These are phyloP conservation scores for Eustoma russellianum DNA, from an alignment of 257 asterid genomes.

Conservation along the genomic window DNA sequence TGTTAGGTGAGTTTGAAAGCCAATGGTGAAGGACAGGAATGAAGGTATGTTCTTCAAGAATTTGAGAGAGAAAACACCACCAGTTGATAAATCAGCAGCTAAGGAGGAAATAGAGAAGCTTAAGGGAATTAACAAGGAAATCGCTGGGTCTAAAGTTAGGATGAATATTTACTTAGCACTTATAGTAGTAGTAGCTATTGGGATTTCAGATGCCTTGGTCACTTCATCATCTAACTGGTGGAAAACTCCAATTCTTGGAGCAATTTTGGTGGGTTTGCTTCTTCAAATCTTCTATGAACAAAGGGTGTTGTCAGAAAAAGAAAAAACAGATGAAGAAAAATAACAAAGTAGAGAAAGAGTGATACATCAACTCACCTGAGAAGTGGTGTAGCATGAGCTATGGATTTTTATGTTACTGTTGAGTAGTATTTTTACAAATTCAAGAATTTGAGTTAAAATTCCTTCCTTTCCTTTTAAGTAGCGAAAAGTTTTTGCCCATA, in stretches of 20 bases:
- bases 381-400: constrained; percentile 46
- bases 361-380: constrained; percentile 3
- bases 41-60: constrained; percentile 80
- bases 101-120: constrained; percentile 58
- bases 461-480: too few species aligned
- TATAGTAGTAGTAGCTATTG: constrained; percentile 50
- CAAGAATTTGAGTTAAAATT: too few species aligned
- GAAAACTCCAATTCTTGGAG: constrained; percentile 62
- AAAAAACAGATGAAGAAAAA: constrained; percentile 27
- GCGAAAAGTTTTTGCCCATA: too few species aligned
- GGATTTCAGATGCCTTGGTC: constrained; percentile 45
- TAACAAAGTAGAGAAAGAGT: constrained; percentile 29
- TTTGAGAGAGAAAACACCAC: constrained; percentile 33
- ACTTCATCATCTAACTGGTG: constrained; percentile 46
- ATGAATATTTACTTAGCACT: constrained; percentile 66
- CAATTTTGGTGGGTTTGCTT: constrained; percentile 61
- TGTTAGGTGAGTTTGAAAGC: constrained; percentile 49
- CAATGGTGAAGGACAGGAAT: constrained; percentile 55
- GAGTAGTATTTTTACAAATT: too few species aligned
- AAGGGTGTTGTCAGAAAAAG: constrained; percentile 40
- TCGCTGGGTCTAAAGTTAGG: constrained; percentile 54
- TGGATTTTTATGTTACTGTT: too few species aligned
- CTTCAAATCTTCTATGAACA: constrained; percentile 74
- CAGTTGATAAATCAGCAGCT: constrained; percentile 47
- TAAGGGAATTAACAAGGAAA: constrained; percentile 37